Conservation (phyloP, 2,329 filamentous ascomycete species). For the Alternaria infectoria region DNA sequence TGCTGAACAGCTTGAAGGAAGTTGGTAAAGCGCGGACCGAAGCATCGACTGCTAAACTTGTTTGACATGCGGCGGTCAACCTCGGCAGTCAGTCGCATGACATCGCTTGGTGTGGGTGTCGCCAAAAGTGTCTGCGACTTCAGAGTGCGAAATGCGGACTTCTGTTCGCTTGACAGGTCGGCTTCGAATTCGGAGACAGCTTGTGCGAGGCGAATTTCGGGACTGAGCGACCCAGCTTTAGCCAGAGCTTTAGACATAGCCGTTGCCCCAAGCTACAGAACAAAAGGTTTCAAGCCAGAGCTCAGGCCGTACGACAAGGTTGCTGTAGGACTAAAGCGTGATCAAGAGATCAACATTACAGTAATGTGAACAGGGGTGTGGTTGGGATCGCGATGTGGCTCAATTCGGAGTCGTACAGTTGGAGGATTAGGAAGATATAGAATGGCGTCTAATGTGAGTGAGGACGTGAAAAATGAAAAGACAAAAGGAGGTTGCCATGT, state of each 20-base stretch:
- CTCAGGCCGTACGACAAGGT: too few species aligned
- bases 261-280: background rate
- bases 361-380: too few species aligned
- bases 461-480: too few species aligned
- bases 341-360: too few species aligned
- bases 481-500: too few species aligned
- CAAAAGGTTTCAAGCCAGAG: background rate
- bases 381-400: too few species aligned
- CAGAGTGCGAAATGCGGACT: background rate
- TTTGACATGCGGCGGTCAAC: constrained; percentile 37
- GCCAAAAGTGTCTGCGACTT: constrained; percentile 1
- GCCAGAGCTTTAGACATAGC: constrained; percentile 9
- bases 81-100: constrained; percentile 47
- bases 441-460: too few species aligned
- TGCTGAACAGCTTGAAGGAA: constrained; percentile 52
- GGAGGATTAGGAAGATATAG: too few species aligned
- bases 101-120: constrained; percentile 8
- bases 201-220: constrained; percentile 18
- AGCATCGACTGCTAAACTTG: constrained; percentile 35
- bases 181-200: constrained; percentile 19
- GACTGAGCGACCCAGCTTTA: constrained; percentile 12
- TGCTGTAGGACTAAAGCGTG: too few species aligned
- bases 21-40: constrained; percentile 52
- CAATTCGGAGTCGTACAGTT: too few species aligned
- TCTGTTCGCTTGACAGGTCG: constrained; percentile 15